Conservation (phyloP, 2,329 filamentous ascomycete genomes). For the Cadophora gregata region DNA sequence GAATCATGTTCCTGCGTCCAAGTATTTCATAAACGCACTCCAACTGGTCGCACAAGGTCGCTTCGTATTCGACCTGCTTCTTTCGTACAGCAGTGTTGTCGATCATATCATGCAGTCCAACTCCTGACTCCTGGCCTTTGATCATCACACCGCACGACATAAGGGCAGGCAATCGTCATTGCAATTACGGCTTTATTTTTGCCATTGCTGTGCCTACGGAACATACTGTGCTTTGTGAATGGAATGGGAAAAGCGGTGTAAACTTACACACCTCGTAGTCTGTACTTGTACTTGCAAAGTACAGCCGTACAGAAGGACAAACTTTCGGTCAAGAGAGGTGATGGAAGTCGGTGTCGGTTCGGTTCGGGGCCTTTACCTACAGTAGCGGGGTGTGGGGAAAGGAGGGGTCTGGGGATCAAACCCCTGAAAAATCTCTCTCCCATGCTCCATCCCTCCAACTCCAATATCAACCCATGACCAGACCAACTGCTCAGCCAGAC, state of each 20-base stretch:
- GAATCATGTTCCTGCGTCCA: background rate
- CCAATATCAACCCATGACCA: constrained; percentile 15
- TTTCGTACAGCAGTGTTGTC: background rate
- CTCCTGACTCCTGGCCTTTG: background rate
- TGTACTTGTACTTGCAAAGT: too few species aligned
- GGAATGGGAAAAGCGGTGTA: too few species aligned
- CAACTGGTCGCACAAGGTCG: background rate
- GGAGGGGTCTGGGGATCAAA: background rate
- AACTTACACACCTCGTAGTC: too few species aligned
- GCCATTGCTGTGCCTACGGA: too few species aligned
- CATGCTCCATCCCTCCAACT: too few species aligned
- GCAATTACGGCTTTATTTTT: background rate
- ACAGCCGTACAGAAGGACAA: too few species aligned
- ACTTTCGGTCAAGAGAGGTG: too few species aligned
- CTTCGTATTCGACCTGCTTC: background rate
- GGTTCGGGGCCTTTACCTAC: background rate
- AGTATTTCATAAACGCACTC: background rate
- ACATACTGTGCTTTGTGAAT: too few species aligned
- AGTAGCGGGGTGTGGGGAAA: background rate
- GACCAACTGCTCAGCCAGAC: constrained; percentile 4
- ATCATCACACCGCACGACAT: background rate
- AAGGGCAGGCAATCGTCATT: background rate
- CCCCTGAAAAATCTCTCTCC: background rate
- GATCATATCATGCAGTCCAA: background rate
- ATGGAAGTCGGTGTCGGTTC: too few species aligned